phyloP scores from a whole-genome alignment of 192 early-diverging fungal genomes.

The Coemansia sp. region DNA sequence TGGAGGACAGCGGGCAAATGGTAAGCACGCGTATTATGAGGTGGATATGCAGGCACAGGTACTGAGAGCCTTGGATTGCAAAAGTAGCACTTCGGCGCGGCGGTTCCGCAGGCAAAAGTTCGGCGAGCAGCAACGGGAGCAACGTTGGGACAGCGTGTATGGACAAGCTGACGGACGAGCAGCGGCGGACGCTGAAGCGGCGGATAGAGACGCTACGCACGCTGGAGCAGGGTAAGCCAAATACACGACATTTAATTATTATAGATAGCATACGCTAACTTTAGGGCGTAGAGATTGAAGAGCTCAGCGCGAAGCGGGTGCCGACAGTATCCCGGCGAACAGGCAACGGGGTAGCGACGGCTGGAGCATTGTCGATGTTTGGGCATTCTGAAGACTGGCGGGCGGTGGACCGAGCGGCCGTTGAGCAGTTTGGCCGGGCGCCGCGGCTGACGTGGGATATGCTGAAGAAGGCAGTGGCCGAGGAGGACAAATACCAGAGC shows the following conservation, averaged over 20 bases:
- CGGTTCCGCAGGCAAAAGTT: constrained; percentile 10
- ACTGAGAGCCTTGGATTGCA: not conserved
- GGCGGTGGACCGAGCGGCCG: not conserved
- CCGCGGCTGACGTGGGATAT: constrained; percentile 47
- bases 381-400: constrained; percentile 29
- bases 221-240: constrained; percentile 39
- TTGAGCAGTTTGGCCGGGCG: constrained; percentile 17
- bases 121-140: constrained; percentile 9
- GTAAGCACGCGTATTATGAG: constrained; percentile 9
- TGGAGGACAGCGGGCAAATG: constrained; percentile 27
- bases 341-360: constrained; percentile 18
- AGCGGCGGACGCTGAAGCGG: constrained; percentile 41
- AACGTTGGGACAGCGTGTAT: constrained; percentile 9
- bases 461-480: constrained; percentile 53
- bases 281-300: constrained; percentile 30
- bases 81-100: constrained; percentile 32
- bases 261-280: not conserved
- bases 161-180: constrained; percentile 43
- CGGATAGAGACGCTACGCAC: constrained; percentile 34
- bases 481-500: constrained; percentile 57
- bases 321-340: constrained; percentile 15
- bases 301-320: constrained; percentile 27
- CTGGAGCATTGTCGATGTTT: constrained; percentile 30
- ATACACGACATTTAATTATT: not conserved
- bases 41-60: not conserved